These are phyloP conservation scores for Xeromyces bisporus DNA, from an alignment of 495 filamentous ascomycete species.

Conservation along the genomic window DNA sequence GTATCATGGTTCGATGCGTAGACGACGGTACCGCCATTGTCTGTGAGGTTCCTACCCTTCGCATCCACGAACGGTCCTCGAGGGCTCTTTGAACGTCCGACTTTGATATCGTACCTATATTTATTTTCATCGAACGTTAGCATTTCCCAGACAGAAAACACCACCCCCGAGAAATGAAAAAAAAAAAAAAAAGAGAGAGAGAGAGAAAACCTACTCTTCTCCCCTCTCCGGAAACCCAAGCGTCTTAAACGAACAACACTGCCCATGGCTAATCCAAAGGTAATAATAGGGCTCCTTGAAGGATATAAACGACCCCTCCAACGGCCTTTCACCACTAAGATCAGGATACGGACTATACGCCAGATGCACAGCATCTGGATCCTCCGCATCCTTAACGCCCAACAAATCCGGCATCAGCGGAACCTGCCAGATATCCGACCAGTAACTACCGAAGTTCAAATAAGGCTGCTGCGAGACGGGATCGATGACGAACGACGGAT, in stretches of 20 bases:
- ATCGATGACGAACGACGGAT: conserved; percentile 41
- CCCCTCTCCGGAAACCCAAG: conserved; percentile 32
- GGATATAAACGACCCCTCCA: conserved; percentile 47
- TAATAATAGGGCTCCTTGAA: conserved; percentile 46
- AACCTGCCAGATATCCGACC: conserved; percentile 53
- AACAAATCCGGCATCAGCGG: conserved; percentile 31
- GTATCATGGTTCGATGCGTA: conserved; percentile 30
- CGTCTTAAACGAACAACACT: conserved; percentile 43
- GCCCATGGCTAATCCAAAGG: conserved; percentile 50
- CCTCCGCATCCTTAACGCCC: conserved; percentile 15
- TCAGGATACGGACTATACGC: conserved; percentile 11
- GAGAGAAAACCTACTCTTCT: conserved; percentile 37
- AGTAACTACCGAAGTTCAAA: conserved; percentile 56
- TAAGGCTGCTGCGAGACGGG: conserved; percentile 29
- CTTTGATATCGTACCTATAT: conserved; percentile 23
- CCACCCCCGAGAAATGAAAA: neutral
- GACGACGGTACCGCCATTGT: conserved; percentile 27
- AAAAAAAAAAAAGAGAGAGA: neutral
- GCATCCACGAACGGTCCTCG: conserved; percentile 28
- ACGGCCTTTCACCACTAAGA: conserved; percentile 20
- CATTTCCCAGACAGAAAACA: too few species aligned
- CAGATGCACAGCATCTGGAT: conserved; percentile 34
- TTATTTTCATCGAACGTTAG: too few species aligned
- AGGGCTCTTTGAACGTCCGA: conserved; percentile 21
- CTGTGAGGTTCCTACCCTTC: conserved; percentile 9